These are phyloP conservation scores for Diplocarpon mali DNA, from an alignment of 2,329 filamentous ascomycete species.

Conservation along the genomic window DNA sequence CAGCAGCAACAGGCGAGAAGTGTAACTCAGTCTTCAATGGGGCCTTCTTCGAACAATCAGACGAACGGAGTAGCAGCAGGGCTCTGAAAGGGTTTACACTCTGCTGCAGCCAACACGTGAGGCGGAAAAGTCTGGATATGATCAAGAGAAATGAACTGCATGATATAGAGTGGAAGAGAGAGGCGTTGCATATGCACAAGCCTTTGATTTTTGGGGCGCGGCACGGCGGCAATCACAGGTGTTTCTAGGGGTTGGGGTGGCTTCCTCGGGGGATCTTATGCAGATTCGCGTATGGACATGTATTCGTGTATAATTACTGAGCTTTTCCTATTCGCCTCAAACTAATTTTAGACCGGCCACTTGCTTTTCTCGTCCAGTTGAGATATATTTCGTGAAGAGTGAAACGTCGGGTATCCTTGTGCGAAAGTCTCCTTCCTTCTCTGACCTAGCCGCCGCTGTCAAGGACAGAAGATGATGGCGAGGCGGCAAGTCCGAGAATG, in stretches of 20 bases:
- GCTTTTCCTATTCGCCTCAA: constrained; percentile 2
- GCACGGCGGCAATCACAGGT: not conserved
- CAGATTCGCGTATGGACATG: not conserved
- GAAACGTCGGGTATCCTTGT: too few species aligned
- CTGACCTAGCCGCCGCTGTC: constrained; percentile 2
- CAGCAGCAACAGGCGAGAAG: constrained; percentile 24
- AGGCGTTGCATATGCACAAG: constrained; percentile 1
- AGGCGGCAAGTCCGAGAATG: not conserved
- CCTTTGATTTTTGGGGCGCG: not conserved
- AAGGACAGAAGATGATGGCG: not conserved
- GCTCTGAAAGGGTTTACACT: not conserved
- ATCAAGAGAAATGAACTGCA: not conserved
- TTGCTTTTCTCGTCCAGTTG: not conserved
- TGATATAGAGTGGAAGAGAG: not conserved
- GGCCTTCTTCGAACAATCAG: constrained; percentile 18
- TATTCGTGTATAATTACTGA: constrained; percentile 7
- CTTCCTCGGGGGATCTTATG: not conserved
- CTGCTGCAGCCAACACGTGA: not conserved
- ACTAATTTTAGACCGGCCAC: not conserved
- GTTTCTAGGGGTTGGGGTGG: not conserved
- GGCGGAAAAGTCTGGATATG: not conserved
- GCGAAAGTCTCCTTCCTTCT: too few species aligned
- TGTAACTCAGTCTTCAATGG: constrained; percentile 21
- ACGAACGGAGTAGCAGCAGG: constrained; percentile 20
- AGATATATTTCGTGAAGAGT: too few species aligned